Conservation (phyloP, 2,329 filamentous ascomycete species). For the Pyricularia sp. region DNA sequence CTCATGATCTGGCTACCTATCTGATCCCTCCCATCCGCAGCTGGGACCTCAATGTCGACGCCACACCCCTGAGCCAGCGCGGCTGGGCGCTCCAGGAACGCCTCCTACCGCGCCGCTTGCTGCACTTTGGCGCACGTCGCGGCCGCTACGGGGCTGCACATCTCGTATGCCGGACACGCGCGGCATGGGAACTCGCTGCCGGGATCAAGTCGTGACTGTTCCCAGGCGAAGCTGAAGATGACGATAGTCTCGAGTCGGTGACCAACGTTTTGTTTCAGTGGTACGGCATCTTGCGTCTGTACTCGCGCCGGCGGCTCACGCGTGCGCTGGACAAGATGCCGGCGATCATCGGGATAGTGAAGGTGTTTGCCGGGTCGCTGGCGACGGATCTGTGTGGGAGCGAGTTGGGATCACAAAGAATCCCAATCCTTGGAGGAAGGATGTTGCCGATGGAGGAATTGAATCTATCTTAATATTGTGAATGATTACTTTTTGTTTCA, state of each 20-base stretch:
- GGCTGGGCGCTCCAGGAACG: constrained; percentile 5
- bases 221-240: too few species aligned
- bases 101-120: constrained; percentile 5
- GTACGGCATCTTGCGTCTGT: not conserved
- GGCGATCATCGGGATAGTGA: not conserved
- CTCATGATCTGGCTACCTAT: not conserved
- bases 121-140: constrained; percentile 5
- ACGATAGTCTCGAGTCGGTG: too few species aligned
- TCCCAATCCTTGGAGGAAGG: not conserved
- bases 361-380: not conserved
- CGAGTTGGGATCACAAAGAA: not conserved
- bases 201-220: not conserved
- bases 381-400: not conserved
- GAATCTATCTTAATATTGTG: not conserved
- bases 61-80: not conserved
- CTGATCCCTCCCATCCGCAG: not conserved
- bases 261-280: not conserved
- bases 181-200: not conserved
- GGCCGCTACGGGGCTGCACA: not conserved
- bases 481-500: too few species aligned
- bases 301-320: not conserved
- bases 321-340: not conserved
- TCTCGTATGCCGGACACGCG: not conserved
- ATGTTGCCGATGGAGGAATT: not conserved
- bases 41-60: constrained; percentile 3